These are phyloP conservation scores for Geranomyces variabilis DNA, from an alignment of 192 early-diverging fungal genomes.

Conservation along the genomic window DNA sequence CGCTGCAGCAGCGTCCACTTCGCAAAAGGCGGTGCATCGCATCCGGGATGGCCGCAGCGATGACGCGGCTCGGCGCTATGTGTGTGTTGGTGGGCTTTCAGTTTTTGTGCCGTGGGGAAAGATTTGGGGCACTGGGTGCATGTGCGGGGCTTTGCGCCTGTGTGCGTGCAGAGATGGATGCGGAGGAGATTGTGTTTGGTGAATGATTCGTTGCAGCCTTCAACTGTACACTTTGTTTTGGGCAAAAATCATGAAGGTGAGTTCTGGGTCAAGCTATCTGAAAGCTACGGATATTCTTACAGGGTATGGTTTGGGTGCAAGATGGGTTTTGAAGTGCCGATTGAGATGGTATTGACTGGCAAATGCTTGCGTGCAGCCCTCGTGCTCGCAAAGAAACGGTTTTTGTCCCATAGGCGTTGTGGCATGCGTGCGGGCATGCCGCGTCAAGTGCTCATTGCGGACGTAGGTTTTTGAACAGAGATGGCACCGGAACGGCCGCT, in stretches of 20 bases:
- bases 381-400: constrained; percentile 23
- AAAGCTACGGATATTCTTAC: background rate
- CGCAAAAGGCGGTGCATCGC: background rate
- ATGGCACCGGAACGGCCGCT: constrained; percentile 26
- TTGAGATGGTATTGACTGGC: constrained; percentile 27
- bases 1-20: constrained; percentile 25
- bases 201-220: constrained; percentile 22
- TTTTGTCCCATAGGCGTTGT: background rate
- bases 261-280: too few species aligned
- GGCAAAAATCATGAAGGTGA: background rate
- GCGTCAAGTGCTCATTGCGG: constrained; percentile 21
- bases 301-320: constrained; percentile 18
- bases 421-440: constrained; percentile 23
- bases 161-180: constrained; percentile 22
- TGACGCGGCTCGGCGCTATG: constrained; percentile 12
- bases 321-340: constrained; percentile 20
- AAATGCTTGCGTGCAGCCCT: constrained; percentile 17
- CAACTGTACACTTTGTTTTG: constrained; percentile 23
- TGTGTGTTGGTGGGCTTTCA: constrained; percentile 16
- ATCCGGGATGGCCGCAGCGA: constrained; percentile 13
- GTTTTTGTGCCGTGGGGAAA: constrained; percentile 18
- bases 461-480: constrained; percentile 23
- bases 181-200: constrained; percentile 30
- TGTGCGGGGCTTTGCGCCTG: constrained; percentile 12
- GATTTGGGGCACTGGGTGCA: constrained; percentile 16